Evolutionary conservation across 345 rosid genomes (phyloP).

Genomic region (Eucalyptus erythrocorys): DNA sequence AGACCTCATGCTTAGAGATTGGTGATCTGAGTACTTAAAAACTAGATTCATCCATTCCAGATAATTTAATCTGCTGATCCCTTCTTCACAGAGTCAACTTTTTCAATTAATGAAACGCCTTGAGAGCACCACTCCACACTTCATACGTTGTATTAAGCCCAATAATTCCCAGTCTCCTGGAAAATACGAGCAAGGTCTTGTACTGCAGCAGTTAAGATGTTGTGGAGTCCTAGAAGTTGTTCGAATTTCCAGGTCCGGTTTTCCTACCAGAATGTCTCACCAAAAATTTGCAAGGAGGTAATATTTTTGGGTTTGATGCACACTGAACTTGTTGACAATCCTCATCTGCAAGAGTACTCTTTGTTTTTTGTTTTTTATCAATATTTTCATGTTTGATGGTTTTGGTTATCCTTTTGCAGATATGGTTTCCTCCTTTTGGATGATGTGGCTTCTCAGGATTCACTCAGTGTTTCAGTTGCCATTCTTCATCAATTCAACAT

Average conservation of each 20-base stretch:
- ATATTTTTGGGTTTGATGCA: neutral
- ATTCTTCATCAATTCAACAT: conserved; percentile 96
- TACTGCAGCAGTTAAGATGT: conserved; percentile 91
- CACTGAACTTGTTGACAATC: neutral
- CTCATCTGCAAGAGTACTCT: neutral
- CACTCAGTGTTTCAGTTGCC: conserved; percentile 93
- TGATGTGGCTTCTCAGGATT: conserved; percentile 70
- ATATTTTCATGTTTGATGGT: neutral
- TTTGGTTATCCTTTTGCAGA: conserved; percentile 27
- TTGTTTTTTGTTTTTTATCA: neutral
- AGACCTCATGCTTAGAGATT: neutral
- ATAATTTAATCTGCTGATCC: neutral
- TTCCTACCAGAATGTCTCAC: conserved; percentile 95
- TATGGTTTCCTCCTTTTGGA: conserved; percentile 94
- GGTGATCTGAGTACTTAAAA: neutral
- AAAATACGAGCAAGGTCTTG: conserved; percentile 80
- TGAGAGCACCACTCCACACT: conserved; percentile 92
- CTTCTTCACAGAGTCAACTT: conserved; percentile 62
- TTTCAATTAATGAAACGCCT: conserved; percentile 95
- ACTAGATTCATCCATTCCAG: neutral
- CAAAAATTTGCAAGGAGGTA: conserved; percentile 96
- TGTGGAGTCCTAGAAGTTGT: conserved; percentile 99
- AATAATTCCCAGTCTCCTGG: conserved; percentile 89
- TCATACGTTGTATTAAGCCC: conserved; percentile 96
- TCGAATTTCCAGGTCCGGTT: conserved; percentile 94